Base-by-base conservation (phyloP, 2,329 filamentous ascomycete species). In the Cytospora piceicola region DNA sequence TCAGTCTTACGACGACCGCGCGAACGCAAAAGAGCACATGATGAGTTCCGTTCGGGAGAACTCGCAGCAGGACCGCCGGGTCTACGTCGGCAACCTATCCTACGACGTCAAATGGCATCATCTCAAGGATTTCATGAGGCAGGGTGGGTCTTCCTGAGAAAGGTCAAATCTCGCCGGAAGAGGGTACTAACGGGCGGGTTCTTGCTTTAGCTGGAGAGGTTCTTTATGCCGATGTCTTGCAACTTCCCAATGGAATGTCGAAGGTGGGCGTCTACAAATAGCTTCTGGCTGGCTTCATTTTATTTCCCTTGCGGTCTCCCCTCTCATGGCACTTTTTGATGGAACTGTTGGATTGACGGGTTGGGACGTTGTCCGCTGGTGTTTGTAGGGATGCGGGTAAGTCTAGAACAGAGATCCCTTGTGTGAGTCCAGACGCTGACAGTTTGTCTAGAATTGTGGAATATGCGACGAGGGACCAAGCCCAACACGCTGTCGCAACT, bases 51-150 rank as follows among this genome's bases (percentile, higher is more conserved):
- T 97, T 73, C 90, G 93, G 76, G 95, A 98, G 76, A 91, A 92
- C 55, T 98, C 95, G 69, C 95, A 98, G 79, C 95, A 99, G 82
- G 95, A 99, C 85, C 94, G 95, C 76, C 94, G 95, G 72, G 95
- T 99, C 87, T 99, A 99, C 79, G 95, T 99, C 78, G 95, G 95
- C 80, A 99, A 99, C 78, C 86, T 99, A 73, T 95, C 94, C 58
- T 99, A 99, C 84, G 95, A 99, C 85, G 95, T 99, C 79, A 99
- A 99, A 85, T 99, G 95, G 95, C 94, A 98, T 84, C 95, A 98
- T 76, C 88, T 99, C 70, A 99, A 99, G 85, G 95, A 99, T 83
- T 98, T 98, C 78, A 99, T 99, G 95, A 91, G 95, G 87, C 93
- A 97, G 88, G 94, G 95, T 98, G 85, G 84, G 90, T 80, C 58